Percentiles rank a stretch among this genome's conserved stretches.
Evolutionary conservation across 345 rosid species (phyloP).

Genomic region (Boechera retrofracta): DNA sequence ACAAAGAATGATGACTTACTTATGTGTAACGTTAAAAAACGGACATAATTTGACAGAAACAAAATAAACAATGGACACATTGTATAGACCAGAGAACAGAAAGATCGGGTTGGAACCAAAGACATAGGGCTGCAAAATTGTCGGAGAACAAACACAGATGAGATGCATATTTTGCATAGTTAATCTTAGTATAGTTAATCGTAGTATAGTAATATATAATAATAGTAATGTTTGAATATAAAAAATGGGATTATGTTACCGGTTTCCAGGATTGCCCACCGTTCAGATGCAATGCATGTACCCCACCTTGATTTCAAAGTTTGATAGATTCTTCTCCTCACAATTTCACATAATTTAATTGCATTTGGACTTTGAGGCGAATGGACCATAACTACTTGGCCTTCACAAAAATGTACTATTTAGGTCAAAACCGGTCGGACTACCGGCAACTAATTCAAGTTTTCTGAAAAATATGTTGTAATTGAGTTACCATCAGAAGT

Average conservation of each 20-base stretch:
- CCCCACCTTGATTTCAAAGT: neutral
- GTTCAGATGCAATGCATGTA: slow-evolving; percentile 36
- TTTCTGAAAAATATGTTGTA: too few species aligned
- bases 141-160: slow-evolving; percentile 20
- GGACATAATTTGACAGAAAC: slow-evolving; percentile 6
- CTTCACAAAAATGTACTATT: neutral
- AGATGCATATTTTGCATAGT: neutral
- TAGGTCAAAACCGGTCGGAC: neutral
- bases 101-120: slow-evolving; percentile 25
- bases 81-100: slow-evolving; percentile 33
- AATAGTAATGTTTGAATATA: neutral
- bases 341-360: slow-evolving; percentile 20
- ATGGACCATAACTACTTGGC: slow-evolving; percentile 21
- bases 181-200: neutral
- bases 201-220: neutral
- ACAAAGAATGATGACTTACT: neutral
- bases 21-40: slow-evolving; percentile 6
- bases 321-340: slow-evolving; percentile 37
- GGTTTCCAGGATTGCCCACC: slow-evolving; percentile 29
- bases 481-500: too few species aligned
- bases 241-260: slow-evolving; percentile 3
- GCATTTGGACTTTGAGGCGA: slow-evolving; percentile 19
- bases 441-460: neutral
- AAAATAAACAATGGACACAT: neutral
- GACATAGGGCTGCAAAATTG: slow-evolving; percentile 18